Evolutionary conservation across 371 early-diverging fungal species (phyloP), one percentile per base, ranked within the genome.

Genomic region (Quaeritorhiza haematococci): DNA sequence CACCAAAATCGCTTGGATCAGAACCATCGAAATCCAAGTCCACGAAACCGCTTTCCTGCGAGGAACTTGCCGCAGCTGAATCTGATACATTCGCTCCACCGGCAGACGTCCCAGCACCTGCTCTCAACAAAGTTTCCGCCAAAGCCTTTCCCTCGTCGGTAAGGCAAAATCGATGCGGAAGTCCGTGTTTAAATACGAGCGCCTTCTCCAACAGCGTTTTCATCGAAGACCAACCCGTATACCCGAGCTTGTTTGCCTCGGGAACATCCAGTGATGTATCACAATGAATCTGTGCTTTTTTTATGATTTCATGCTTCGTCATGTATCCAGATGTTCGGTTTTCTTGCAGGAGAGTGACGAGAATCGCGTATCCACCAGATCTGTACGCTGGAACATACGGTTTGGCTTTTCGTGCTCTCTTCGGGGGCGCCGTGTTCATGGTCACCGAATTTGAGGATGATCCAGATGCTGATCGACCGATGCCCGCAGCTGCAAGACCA

Each of bases 331-430:
- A 43, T 26, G 24, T 62, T 19, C 69, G 59, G 0, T 69, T 56
- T 17, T 69, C 56, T 5, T 72, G 58, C 30, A 78, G 66, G 13
- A 96, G 66, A 8, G 89, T 79, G 1, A 91, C 58, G n/a, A 97
- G 68, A 32, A 97, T 88, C 5, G 84, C 92, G 68, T 93, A 97
- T 2, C 85, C 78, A 3, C 88, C 94, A 0, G 92, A 84, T 24
- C 91, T 82, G 61, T 84, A 88, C 17, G 71, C 56, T 3, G 97
- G 97, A 3, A 94, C 78, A 63, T 97, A 95, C 35, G 67, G 59
- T 0, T 59, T 41, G 24, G 43, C 53, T 28, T 27, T 41, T 63
- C 60, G 58, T 35, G 53, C 58, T 19, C 38, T 42, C 48, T 61
- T 58, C n/a, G n/a, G n/a, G n/a, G n/a, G n/a, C n/a, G n/a, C n/a